Percentiles rank a stretch among this genome's conserved stretches.
Evolutionary conservation across 345 rosid species (phyloP).

Genomic region (Laguncularia racemosa): DNA sequence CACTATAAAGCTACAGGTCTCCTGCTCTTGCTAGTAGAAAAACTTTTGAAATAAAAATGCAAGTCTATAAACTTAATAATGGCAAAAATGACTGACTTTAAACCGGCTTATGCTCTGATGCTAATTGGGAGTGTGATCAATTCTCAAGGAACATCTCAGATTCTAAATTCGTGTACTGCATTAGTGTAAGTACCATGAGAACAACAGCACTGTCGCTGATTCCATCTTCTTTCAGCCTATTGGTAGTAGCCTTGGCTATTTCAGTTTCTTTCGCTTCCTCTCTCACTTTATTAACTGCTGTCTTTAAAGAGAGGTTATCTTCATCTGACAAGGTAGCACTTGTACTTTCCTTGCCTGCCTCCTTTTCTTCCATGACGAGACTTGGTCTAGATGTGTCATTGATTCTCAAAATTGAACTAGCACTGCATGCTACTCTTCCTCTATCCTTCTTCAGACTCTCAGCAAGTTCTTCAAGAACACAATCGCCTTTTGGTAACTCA

Average conservation of each 20-base stretch:
- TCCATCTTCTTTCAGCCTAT: constrained; percentile 71
- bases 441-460: constrained; percentile 45
- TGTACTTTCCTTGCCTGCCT: constrained; percentile 17
- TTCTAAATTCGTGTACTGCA: background rate
- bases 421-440: constrained; percentile 44
- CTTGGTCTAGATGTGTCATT: constrained; percentile 36
- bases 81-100: too few species aligned
- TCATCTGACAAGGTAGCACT: constrained; percentile 18
- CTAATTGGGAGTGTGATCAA: too few species aligned
- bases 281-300: constrained; percentile 46
- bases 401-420: constrained; percentile 61
- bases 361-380: constrained; percentile 22
- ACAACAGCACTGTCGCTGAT: constrained; percentile 47
- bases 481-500: constrained; percentile 85
- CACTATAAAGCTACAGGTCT: background rate
- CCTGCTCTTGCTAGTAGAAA: background rate
- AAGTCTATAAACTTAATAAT: too few species aligned
- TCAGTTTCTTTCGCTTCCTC: constrained; percentile 52
- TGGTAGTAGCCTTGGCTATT: constrained; percentile 57
- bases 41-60: background rate
- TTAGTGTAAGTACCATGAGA: constrained; percentile 45
- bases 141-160: background rate
- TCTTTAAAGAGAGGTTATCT: constrained; percentile 29
- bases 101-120: too few species aligned
- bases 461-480: constrained; percentile 63